Evolutionary conservation across 208 protist genomes (phyloP).

Genomic region (Porcisia deanei): DNA sequence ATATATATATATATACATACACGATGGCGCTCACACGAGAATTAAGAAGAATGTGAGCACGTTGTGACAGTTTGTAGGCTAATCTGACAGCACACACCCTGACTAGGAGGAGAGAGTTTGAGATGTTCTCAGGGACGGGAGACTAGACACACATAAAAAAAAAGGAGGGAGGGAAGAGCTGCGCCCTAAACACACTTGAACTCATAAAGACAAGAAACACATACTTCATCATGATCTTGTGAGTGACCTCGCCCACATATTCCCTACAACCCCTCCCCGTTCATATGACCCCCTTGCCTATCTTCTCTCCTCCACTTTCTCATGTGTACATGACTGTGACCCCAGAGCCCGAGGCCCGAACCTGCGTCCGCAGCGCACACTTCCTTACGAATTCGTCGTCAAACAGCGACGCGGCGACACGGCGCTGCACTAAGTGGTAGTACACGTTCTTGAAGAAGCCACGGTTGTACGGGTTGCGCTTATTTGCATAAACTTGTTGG

Average conservation of each 20-base stretch:
- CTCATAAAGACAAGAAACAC: too few species aligned
- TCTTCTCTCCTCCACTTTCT: not conserved
- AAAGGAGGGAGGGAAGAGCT: not conserved
- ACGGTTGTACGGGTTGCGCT: constrained; percentile 70
- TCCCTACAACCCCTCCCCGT: not conserved
- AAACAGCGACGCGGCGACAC: constrained; percentile 52
- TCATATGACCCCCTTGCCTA: not conserved
- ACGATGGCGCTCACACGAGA: too few species aligned
- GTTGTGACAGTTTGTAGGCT: too few species aligned
- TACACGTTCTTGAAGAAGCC: constrained; percentile 57
- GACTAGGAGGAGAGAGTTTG: too few species aligned
- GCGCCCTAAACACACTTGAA: too few species aligned
- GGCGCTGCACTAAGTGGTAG: constrained; percentile 43
- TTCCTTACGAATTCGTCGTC: constrained; percentile 72
- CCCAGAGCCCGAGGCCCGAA: constrained; percentile 37
- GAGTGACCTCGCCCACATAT: too few species aligned
- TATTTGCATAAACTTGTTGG: constrained; percentile 62
- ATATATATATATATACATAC: not conserved
- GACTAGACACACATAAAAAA: not conserved
- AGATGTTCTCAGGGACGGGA: too few species aligned
- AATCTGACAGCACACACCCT: too few species aligned
- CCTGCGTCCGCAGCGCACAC: constrained; percentile 42
- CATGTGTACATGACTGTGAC: constrained; percentile 35
- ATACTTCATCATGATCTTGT: too few species aligned
- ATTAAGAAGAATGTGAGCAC: too few species aligned